Percentiles rank a stretch among this genome's conserved stretches.
Conservation (phyloP, 2,329 filamentous ascomycete genomes). For the Alternaria triticimaculans region DNA sequence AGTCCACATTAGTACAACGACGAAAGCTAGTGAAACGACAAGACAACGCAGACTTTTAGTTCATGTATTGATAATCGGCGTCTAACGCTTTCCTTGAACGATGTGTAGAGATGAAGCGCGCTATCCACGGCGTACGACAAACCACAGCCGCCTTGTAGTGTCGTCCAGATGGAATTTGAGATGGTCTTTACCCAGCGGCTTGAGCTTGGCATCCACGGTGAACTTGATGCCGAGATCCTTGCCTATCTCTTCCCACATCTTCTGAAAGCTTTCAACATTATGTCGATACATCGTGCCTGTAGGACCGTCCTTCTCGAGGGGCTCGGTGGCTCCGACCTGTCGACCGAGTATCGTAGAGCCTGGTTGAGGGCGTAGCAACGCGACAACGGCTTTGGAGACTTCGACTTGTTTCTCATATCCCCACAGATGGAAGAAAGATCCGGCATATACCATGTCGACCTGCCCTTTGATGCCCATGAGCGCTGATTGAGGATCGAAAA, state of each 20-base stretch:
- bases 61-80: not conserved
- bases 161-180: constrained; percentile 17
- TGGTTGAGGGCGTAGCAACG: constrained; percentile 46
- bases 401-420: constrained; percentile 41
- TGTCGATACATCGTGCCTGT: constrained; percentile 40
- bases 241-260: constrained; percentile 51
- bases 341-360: constrained; percentile 60
- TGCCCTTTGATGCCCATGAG: constrained; percentile 34
- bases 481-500: constrained; percentile 48
- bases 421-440: constrained; percentile 54
- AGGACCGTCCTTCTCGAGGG: constrained; percentile 24
- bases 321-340: constrained; percentile 53
- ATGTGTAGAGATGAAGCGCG: not conserved
- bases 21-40: fast-evolving
- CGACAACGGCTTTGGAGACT: constrained; percentile 42
- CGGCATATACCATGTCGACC: constrained; percentile 50
- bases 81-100: not conserved
- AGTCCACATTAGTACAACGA: not conserved
- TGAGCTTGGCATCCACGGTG: constrained; percentile 25
- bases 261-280: constrained; percentile 41
- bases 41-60: not conserved
- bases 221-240: constrained; percentile 36
- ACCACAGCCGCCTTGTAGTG: constrained; percentile 25
- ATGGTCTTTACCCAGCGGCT: constrained; percentile 12
- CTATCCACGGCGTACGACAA: constrained; percentile 31